Base-by-base conservation (phyloP, 2,329 filamentous ascomycete species). In the Fusarium ambrosium region DNA sequence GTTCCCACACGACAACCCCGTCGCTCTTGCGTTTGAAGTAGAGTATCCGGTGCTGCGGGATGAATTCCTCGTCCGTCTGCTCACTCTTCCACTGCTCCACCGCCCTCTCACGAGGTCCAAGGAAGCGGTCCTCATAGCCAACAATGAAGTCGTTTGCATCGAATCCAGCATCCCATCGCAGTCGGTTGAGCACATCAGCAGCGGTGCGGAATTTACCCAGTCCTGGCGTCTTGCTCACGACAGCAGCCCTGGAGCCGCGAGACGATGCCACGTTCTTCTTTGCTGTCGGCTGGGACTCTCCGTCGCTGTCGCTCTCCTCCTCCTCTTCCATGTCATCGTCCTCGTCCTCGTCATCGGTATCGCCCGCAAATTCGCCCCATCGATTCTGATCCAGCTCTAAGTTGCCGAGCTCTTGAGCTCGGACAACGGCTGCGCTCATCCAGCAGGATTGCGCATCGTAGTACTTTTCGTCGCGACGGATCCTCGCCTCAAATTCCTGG, bases 41-140 rank as follows among this genome's bases (percentile, higher is more conserved):
- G 66, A 90, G 78, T 71, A 92, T 90, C 18, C 90, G 85, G 77
- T 92, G 90, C 80, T 92, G 89, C 8, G 91, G 91, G 65, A 92
- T 92, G 76, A 91, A 92, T 80, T 92, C 90, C 69, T 92, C 89
- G 72, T 92, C 88, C 36, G 90, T 91, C 80, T 89, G 87, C 76
- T 92, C 90, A 18, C 83, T 84, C 82, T 89, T 91, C 90, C 90
- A 92, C 34, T 84, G 82, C 62, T 86, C 87, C 6, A 92, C 80
- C 2, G 85, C 78, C 72, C 87, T 88, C 80, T 92, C 90, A 73
- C 84, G 85, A 3, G 86, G 83, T 2, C 89, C 89, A 5, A 85
- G 69, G 76, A 92, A 92, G 18, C 90, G 85, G 79, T 92, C 90
- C 75, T 90, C 87, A 74, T 92, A 92, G 2, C 89, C 90, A 59